A percentile compares a stretch with the other conserved stretches of the same genome.
Evolutionary conservation across 1,284 basidiomycete genomes (phyloP).

Genomic region (Ganoderma multipileum): DNA sequence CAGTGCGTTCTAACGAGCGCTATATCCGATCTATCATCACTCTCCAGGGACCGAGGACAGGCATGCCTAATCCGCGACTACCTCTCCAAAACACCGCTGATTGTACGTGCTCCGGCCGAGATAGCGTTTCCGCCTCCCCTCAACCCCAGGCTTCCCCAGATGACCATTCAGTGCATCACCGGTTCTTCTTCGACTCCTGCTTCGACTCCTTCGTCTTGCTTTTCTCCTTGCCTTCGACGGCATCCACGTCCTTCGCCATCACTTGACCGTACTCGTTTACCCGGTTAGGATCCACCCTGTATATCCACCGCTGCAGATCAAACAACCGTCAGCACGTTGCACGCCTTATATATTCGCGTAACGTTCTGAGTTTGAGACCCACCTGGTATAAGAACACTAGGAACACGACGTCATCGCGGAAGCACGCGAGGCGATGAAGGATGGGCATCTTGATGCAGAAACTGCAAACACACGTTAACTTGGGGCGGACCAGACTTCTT

Average conservation of each 20-base stretch:
- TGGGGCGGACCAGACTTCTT: neutral
- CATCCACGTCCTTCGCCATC: slow-evolving; percentile 58
- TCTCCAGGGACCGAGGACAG: slow-evolving; percentile 19
- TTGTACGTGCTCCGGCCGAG: slow-evolving; percentile 35
- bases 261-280: slow-evolving; percentile 97
- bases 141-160: slow-evolving; percentile 21
- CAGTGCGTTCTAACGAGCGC: slow-evolving; percentile 13
- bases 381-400: slow-evolving; percentile 87
- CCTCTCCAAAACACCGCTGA: slow-evolving; percentile 20
- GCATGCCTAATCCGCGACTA: slow-evolving; percentile 22
- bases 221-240: slow-evolving; percentile 43
- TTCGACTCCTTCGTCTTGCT: slow-evolving; percentile 2
- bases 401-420: slow-evolving; percentile 93
- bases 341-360: neutral
- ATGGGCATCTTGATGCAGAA: slow-evolving; percentile 98
- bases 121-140: slow-evolving; percentile 28
- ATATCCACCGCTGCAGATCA: slow-evolving; percentile 84
- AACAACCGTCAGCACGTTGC: slow-evolving; percentile 15
- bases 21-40: slow-evolving; percentile 29
- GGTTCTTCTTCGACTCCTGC: slow-evolving; percentile 44
- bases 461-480: slow-evolving; percentile 43
- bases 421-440: slow-evolving; percentile 89
- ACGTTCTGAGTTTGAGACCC: slow-evolving; percentile 22
- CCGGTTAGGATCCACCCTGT: slow-evolving; percentile 92
- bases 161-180: slow-evolving; percentile 41